phyloP scores from a whole-genome alignment of 306 rosid species.

The Cicer arietinum region DNA sequence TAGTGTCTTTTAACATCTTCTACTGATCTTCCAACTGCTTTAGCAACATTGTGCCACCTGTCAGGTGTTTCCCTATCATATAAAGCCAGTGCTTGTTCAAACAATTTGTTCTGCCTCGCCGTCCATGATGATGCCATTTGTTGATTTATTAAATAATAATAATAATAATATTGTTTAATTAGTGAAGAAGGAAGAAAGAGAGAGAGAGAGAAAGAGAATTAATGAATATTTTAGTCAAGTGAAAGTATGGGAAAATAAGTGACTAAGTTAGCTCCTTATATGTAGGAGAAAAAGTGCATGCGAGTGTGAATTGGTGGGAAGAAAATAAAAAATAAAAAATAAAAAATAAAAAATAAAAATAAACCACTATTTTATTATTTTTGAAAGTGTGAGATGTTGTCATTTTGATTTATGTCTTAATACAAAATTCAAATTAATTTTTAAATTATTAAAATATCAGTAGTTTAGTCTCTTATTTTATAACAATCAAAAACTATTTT shows the following conservation, averaged over 20 bases:
- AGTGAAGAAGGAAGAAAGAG: neutral
- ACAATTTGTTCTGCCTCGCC: slow-evolving; percentile 64
- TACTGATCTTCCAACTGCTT: slow-evolving; percentile 69
- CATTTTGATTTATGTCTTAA: too few species aligned
- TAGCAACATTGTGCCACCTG: slow-evolving; percentile 83
- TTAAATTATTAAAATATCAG: too few species aligned
- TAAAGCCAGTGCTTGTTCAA: slow-evolving; percentile 75
- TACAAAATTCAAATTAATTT: too few species aligned
- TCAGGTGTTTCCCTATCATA: slow-evolving; percentile 75
- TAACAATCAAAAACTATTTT: too few species aligned
- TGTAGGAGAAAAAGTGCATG: slow-evolving; percentile 50
- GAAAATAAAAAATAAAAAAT: neutral
- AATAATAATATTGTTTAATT: neutral
- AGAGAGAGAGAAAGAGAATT: neutral
- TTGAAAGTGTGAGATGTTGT: too few species aligned
- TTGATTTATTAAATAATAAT: neutral
- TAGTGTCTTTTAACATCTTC: slow-evolving; percentile 81
- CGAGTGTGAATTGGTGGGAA: neutral
- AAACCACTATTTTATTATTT: too few species aligned
- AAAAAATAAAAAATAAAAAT: too few species aligned
- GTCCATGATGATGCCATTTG: slow-evolving; percentile 82
- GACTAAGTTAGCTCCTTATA: slow-evolving; percentile 63
- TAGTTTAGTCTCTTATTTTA: too few species aligned
- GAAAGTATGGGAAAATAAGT: slow-evolving; percentile 51
- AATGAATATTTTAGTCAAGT: slow-evolving; percentile 22